Base-by-base conservation (phyloP, 2,329 filamentous ascomycete genomes). In the Endoconidiophora polonica region DNA sequence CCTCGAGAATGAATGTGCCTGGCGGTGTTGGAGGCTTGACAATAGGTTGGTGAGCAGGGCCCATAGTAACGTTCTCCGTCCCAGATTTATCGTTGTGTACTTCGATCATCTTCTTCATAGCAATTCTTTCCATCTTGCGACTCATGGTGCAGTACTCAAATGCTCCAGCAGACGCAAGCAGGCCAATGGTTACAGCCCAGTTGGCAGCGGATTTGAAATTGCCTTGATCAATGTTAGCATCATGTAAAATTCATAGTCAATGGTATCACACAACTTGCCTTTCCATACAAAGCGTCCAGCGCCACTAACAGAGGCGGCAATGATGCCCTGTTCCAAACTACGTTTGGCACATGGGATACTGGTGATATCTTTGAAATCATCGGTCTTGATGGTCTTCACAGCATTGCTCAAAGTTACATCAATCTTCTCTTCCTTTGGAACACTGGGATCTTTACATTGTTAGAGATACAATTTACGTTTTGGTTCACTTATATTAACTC, bases 101-200 rank as follows among this genome's bases (percentile, higher is more conserved):
- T 61, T 94, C 86, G 50, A 94, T 81, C 3, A 84, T 84, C 56
- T 86, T 72, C 62, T 83, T 83, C 79, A 98, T 90, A 55, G 86
- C 83, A 54, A 80, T 77, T 58, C 81, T 76, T 65, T 96, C 90
- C 54, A 81, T 72, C 44, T 76, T 71, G 53, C 87, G 73, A 54
- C 76, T 74, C 57, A 79, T 80, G 59, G 87, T 79, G 66, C 90
- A 96, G 59, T 83, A 86, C 65, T 95, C 86, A 65, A 87, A 91
- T 46, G 81, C 81, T 26, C 73, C 72, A 44, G 83, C 69, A n/a
- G 83, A 80, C 5, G 74, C 75, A 18, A 82, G 61, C 22, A 81
- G 70, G 62, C 91, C 94, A 36, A 77, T 72, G 5, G 79, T 84
- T 4, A 91, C 86, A 0, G 86, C 87, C 83, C 85, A 94, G 59